phyloP scores from a whole-genome alignment of 148 eudicot species.

The Limonium bicolor region DNA sequence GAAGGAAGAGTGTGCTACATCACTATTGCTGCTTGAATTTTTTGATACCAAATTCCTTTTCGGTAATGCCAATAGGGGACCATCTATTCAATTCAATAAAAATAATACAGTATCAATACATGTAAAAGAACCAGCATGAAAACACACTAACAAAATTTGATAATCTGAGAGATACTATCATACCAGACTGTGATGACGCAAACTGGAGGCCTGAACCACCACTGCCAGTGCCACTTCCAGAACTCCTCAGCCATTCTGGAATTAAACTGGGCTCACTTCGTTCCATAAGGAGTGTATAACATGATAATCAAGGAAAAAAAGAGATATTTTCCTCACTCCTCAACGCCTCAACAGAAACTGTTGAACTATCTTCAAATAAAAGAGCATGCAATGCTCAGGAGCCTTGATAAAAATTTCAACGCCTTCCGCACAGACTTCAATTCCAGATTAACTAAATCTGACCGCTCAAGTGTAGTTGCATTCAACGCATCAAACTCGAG shows the following conservation, averaged over 20 bases:
- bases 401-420: background rate
- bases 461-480: background rate
- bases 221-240: slow-evolving; percentile 48
- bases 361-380: background rate
- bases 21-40: slow-evolving; percentile 25
- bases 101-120: background rate
- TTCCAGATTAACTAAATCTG: background rate
- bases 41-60: slow-evolving; percentile 30
- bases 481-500: background rate
- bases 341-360: background rate
- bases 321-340: slow-evolving; percentile 1
- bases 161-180: background rate
- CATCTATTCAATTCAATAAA: slow-evolving; percentile 14
- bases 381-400: background rate
- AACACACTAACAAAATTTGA: background rate
- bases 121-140: background rate
- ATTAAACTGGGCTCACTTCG: slow-evolving; percentile 84
- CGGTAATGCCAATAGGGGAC: slow-evolving; percentile 22
- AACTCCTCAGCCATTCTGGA: slow-evolving; percentile 81
- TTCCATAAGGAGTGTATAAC: slow-evolving; percentile 62
- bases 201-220: slow-evolving; percentile 42
- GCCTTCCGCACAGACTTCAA: background rate
- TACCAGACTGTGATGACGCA: slow-evolving; percentile 43
- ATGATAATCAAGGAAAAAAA: slow-evolving; percentile 22
- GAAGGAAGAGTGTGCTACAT: slow-evolving; percentile 18